Base-by-base conservation (phyloP, 1,284 basidiomycete species). In the Ustilago nuda region DNA sequence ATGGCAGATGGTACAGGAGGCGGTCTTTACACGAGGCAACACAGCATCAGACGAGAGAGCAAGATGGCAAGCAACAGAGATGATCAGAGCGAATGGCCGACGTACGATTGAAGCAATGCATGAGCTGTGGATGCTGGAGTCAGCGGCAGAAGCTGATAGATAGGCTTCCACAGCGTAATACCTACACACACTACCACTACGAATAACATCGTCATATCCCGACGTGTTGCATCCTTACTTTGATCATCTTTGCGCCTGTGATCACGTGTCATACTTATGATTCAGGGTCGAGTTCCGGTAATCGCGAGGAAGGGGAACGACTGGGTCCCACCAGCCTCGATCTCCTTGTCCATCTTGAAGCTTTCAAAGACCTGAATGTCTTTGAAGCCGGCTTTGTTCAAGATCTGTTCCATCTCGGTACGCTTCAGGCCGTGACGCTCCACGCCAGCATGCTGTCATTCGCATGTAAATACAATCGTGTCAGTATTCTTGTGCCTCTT, bases 351-450 rank as follows among this genome's bases (percentile, higher is more conserved):
- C 52, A 79, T 52, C 32, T 30, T 53, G 68, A 72, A 79, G 43
- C 69, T 75, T 48, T 76, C 70, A 27, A 72, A 70, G 8, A 78
- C 76, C n/a, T 76, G 36, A 27, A 78, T 66, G 13, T 76, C 15
- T 1, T 52, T 56, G 55, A 76, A 72, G 13, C 76, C 76, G 15
- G 56, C 76, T 17, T 60, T 13, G 5, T 19, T 37, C 23, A 78
- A 56, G 15, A 78, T 74, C 6, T 55, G 8, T 17, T 69, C 48
- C 72, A 78, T 78, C 46, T 76, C 68, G 8, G 37, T 4, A 0
- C 66, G 61, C 36, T 66, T 59, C n/a, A 78, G 41, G 1, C 76
- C 76, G 41, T 78, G 76, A 8, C 76, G 43, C 43, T 78, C 72
- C 2, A 78, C 76, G 8, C 76, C 76, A 0, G 56, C 68, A 17